Evolutionary conservation across 2,329 filamentous ascomycete species (phyloP).

Genomic region (Aspergillus jensenii): DNA sequence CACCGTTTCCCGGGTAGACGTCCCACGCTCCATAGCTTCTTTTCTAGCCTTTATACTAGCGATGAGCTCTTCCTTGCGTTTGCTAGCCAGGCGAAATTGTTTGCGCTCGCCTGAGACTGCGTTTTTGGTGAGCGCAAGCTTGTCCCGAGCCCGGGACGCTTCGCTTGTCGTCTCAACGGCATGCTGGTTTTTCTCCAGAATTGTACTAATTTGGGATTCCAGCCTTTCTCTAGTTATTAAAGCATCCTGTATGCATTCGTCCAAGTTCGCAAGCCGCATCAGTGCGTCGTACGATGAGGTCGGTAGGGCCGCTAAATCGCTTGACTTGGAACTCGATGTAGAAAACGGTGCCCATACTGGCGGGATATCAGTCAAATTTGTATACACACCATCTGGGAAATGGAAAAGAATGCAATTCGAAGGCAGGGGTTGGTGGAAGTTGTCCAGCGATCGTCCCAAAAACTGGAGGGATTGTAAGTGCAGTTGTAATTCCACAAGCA

Average conservation of each 20-base stretch:
- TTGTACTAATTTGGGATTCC: constrained; percentile 70
- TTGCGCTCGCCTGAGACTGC: constrained; percentile 65
- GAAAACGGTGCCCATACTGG: constrained; percentile 34
- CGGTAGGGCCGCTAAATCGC: constrained; percentile 52
- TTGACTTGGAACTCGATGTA: constrained; percentile 31
- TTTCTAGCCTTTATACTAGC: constrained; percentile 65
- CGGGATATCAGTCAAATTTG: constrained; percentile 67
- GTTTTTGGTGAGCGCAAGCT: constrained; percentile 42
- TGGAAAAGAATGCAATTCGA: constrained; percentile 83
- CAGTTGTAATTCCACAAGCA: constrained; percentile 71
- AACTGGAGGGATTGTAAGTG: constrained; percentile 74
- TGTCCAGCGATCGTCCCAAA: constrained; percentile 65
- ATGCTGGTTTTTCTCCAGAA: constrained; percentile 40
- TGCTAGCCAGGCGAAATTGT: constrained; percentile 61
- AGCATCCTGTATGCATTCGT: constrained; percentile 88
- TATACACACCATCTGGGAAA: constrained; percentile 83
- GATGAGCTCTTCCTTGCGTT: constrained; percentile 66
- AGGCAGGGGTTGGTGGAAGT: constrained; percentile 70
- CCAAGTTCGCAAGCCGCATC: constrained; percentile 83
- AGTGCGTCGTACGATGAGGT: constrained; percentile 85
- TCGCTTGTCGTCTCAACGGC: constrained; percentile 31
- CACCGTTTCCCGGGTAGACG: constrained; percentile 58
- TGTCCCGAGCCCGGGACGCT: constrained; percentile 41
- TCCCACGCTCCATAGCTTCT: constrained; percentile 66
- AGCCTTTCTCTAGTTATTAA: constrained; percentile 73